Evolutionary conservation across 208 protist species (phyloP).

Genomic region (Borovskyia barvae): DNA sequence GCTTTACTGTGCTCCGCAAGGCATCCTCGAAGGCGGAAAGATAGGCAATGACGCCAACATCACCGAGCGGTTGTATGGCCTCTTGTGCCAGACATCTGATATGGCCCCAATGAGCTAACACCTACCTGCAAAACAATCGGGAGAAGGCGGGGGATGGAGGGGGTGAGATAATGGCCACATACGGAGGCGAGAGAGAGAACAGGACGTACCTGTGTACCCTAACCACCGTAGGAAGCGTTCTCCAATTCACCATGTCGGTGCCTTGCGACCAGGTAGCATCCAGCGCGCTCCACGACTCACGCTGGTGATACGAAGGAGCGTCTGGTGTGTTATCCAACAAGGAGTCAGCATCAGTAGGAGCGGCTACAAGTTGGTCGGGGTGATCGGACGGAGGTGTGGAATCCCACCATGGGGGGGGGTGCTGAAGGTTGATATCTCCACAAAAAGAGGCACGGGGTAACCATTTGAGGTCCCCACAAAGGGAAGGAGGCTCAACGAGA

Average conservation of each 20-base stretch:
- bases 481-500: not conserved
- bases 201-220: not conserved
- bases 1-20: not conserved
- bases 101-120: not conserved
- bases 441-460: not conserved
- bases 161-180: not conserved
- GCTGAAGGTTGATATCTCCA: not conserved
- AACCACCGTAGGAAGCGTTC: not conserved
- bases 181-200: not conserved
- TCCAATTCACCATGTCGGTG: not conserved
- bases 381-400: not conserved
- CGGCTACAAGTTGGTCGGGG: not conserved
- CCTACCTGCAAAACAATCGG: not conserved
- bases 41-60: not conserved
- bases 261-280: not conserved
- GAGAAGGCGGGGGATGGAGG: not conserved
- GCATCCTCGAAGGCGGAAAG: not conserved
- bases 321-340: not conserved
- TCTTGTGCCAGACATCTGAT: not conserved
- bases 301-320: not conserved
- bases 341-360: not conserved
- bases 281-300: not conserved
- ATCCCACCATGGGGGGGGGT: not conserved
- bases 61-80: not conserved
- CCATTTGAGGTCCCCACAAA: not conserved